Conservation (phyloP, 805 yeast species). For the Brettanomyces bruxellensis region DNA sequence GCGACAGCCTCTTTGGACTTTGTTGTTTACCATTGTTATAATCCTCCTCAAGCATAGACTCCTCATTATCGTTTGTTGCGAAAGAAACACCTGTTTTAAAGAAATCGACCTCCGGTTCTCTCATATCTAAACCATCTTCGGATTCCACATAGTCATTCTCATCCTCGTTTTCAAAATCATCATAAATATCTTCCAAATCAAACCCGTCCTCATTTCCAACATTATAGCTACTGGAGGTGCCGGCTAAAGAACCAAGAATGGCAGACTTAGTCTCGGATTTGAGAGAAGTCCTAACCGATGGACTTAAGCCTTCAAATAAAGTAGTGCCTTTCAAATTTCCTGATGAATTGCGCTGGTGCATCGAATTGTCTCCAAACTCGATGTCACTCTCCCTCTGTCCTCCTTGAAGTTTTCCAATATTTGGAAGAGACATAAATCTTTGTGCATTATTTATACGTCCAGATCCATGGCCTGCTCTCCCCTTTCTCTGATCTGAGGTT, state of each 20-base stretch:
- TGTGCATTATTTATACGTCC: too few species aligned
- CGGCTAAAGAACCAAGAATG: conserved; percentile 19
- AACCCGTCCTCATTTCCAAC: background rate
- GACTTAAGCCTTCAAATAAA: too few species aligned
- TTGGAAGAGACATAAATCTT: too few species aligned
- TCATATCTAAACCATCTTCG: background rate
- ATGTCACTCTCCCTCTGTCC: too few species aligned
- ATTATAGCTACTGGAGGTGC: background rate
- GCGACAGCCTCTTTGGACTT: background rate
- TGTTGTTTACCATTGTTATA: background rate
- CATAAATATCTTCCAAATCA: too few species aligned
- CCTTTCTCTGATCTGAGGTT: background rate
- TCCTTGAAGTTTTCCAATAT: too few species aligned
- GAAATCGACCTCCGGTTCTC: conserved; percentile 2
- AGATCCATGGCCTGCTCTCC: too few species aligned
- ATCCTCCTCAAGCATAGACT: background rate
- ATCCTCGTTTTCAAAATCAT: too few species aligned
- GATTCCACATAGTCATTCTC: background rate
- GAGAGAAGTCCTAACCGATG: conserved; percentile 34
- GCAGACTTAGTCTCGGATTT: conserved; percentile 21
- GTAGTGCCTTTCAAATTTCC: too few species aligned
- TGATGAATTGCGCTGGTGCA: too few species aligned
- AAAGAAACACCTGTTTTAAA: background rate
- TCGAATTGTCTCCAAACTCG: too few species aligned
- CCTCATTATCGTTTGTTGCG: background rate